Evolutionary conservation across 2,329 filamentous ascomycete species (phyloP).

Genomic region (Colletotrichum cordylinicola): DNA sequence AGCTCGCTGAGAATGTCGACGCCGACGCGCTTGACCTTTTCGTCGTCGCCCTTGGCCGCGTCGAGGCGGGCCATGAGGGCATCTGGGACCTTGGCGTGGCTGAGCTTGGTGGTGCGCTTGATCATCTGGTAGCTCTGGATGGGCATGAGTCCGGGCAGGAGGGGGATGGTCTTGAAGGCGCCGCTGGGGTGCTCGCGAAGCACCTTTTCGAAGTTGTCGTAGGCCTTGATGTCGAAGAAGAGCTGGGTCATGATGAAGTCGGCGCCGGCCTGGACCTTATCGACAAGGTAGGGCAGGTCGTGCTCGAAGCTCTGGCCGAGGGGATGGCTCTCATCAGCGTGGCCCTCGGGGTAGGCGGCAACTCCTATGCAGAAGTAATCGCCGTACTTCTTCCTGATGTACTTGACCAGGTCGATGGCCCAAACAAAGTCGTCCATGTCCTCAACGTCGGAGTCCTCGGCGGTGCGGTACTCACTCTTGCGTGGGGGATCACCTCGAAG

Average conservation of each 20-base stretch:
- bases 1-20: constrained; percentile 87
- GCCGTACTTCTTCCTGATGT: constrained; percentile 84
- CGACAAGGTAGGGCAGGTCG: constrained; percentile 87
- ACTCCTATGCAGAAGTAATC: constrained; percentile 98
- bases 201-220: constrained; percentile 77
- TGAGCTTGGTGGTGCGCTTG: constrained; percentile 91
- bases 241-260: constrained; percentile 99
- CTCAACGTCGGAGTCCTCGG: constrained; percentile 61
- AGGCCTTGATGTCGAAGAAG: constrained; percentile 90
- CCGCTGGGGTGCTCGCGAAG: constrained; percentile 84
- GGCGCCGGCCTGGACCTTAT: constrained; percentile 89
- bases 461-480: constrained; percentile 83
- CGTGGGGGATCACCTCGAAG: constrained; percentile 90
- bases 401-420: constrained; percentile 87
- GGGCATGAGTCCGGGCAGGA: constrained; percentile 95
- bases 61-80: constrained; percentile 74
- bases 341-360: constrained; percentile 93
- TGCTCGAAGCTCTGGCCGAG: constrained; percentile 71
- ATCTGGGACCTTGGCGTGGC: constrained; percentile 82
- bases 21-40: constrained; percentile 79
- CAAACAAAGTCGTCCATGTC: constrained; percentile 83
- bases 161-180: constrained; percentile 83
- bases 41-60: constrained; percentile 78
- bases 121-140: constrained; percentile 98
- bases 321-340: constrained; percentile 89